These are phyloP conservation scores for Hypsizygus ulmarius DNA, from an alignment of 1,284 basidiomycete genomes.

Conservation along the genomic window DNA sequence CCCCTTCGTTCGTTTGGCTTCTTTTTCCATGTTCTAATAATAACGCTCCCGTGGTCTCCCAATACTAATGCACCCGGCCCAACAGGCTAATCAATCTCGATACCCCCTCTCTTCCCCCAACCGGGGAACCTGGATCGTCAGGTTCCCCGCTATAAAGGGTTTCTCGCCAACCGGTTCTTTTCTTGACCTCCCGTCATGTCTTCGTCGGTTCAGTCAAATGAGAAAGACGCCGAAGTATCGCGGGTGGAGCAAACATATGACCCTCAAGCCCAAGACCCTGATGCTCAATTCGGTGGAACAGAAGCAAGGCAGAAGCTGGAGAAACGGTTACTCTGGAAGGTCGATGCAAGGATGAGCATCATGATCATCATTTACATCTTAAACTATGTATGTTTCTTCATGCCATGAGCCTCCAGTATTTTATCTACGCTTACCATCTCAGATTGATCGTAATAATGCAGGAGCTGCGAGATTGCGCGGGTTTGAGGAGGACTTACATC, in stretches of 20 bases:
- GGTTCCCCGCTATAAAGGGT: background rate
- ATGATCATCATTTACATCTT: slow-evolving; percentile 67
- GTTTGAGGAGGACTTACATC: slow-evolving; percentile 65
- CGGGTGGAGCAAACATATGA: slow-evolving; percentile 3
- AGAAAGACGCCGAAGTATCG: slow-evolving; percentile 14
- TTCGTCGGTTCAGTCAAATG: slow-evolving; percentile 15
- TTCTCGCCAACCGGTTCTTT: background rate
- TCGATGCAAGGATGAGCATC: slow-evolving; percentile 65
- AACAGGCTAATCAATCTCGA: too few relatives aligned
- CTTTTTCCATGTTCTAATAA: too few relatives aligned
- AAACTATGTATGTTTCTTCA: slow-evolving; percentile 47
- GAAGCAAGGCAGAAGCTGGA: slow-evolving; percentile 46
- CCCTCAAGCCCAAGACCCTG: slow-evolving; percentile 8
- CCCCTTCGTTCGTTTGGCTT: too few relatives aligned
- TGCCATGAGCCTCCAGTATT: background rate
- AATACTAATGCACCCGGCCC: too few relatives aligned
- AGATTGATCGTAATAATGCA: slow-evolving; percentile 69
- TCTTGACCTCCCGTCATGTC: slow-evolving; percentile 11
- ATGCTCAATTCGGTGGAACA: slow-evolving; percentile 39
- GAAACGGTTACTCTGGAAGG: slow-evolving; percentile 53
- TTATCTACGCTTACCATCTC: slow-evolving; percentile 14
- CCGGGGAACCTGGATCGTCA: too few relatives aligned
- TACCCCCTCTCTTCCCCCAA: too few relatives aligned
- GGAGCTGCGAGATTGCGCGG: slow-evolving; percentile 64
- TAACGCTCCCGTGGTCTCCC: too few relatives aligned